phyloP scores from a whole-genome alignment of 1,284 basidiomycete genomes.

The Taiwanofungus camphoratus region DNA sequence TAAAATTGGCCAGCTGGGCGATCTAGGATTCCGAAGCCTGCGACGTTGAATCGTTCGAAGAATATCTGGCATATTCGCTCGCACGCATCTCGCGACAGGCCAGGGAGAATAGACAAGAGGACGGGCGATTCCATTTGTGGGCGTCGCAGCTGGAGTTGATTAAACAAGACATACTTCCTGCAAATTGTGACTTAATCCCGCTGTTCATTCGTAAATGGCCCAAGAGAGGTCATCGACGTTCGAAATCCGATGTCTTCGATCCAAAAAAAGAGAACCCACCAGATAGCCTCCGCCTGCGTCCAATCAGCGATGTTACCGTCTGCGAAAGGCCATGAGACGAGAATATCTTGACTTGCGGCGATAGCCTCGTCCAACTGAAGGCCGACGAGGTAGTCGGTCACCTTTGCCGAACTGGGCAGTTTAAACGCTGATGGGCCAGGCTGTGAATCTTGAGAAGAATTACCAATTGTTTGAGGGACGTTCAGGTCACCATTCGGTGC shows the following conservation, averaged over 20 bases:
- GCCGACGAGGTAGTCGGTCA: constrained; percentile 85
- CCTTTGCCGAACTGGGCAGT: constrained; percentile 38
- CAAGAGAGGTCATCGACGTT: too few relatives aligned
- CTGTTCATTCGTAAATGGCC: too few relatives aligned
- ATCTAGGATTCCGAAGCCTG: constrained; percentile 80
- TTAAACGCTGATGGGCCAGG: constrained; percentile 37
- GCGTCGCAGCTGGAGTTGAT: constrained; percentile 69
- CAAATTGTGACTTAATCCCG: neutral
- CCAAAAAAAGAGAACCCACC: constrained; percentile 67
- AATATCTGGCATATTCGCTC: constrained; percentile 83
- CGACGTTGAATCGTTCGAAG: constrained; percentile 94
- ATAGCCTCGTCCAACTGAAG: constrained; percentile 75
- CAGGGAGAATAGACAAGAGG: constrained; percentile 67
- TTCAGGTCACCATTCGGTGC: constrained; percentile 11
- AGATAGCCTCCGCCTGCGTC: constrained; percentile 88
- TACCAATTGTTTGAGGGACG: neutral
- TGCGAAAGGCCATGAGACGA: constrained; percentile 82
- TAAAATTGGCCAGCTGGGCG: constrained; percentile 83
- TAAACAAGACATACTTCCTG: constrained; percentile 86
- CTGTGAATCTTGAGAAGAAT: constrained; percentile 20
- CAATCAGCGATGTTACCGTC: constrained; percentile 76
- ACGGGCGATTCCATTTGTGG: constrained; percentile 86
- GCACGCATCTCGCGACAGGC: constrained; percentile 67
- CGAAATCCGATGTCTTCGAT: too few relatives aligned
- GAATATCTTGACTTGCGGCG: constrained; percentile 63